Percentiles rank a stretch among this genome's conserved stretches.
Conservation (phyloP, 768 basidiomycete species). For the Cytidiella melzeri region DNA sequence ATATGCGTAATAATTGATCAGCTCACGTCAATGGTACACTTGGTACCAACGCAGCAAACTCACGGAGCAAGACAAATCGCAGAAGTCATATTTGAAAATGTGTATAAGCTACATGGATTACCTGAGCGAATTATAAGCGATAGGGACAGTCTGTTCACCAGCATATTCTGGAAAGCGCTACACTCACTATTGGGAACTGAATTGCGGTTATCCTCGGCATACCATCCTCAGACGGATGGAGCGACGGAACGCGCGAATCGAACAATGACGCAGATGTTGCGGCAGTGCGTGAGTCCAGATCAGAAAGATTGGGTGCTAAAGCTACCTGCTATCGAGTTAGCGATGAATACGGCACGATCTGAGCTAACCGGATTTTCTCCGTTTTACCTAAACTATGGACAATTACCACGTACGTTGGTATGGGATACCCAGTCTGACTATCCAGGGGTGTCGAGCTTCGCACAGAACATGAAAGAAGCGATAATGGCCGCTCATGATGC, state of each 20-base stretch:
- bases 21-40: too few relatives aligned
- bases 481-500: too few relatives aligned
- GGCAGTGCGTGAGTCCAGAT: too few relatives aligned
- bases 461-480: constrained; percentile 24
- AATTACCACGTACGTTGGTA: constrained; percentile 15
- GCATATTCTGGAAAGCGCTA: constrained; percentile 28
- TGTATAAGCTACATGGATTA: constrained; percentile 21
- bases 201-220: too few relatives aligned
- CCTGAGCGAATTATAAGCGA: too few relatives aligned
- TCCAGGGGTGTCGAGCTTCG: constrained; percentile 23
- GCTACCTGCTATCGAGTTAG: too few relatives aligned
- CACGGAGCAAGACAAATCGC: constrained; percentile 17
- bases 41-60: too few relatives aligned
- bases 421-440: background rate
- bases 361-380: constrained; percentile 30
- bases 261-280: too few relatives aligned
- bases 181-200: too few relatives aligned
- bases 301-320: too few relatives aligned
- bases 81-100: constrained; percentile 10
- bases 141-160: constrained; percentile 29
- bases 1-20: constrained; percentile 21
- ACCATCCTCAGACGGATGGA: too few relatives aligned
- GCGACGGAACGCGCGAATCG: too few relatives aligned
- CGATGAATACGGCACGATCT: constrained; percentile 27
- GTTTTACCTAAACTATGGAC: constrained; percentile 22